phyloP scores from a whole-genome alignment of 2,329 filamentous ascomycete genomes.

The Furcasterigmium sp. region DNA sequence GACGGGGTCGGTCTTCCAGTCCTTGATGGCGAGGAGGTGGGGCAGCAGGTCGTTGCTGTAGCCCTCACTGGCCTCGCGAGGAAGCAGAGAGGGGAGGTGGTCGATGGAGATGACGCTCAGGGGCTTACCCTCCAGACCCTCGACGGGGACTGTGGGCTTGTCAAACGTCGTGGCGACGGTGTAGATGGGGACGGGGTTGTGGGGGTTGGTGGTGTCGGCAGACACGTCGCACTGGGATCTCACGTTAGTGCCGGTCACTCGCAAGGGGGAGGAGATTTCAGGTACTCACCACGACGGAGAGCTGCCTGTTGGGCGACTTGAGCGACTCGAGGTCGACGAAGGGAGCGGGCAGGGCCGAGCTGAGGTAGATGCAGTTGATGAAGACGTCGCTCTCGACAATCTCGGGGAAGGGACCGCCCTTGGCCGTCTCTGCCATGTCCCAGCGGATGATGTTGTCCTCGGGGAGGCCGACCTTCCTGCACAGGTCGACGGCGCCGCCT shows the following conservation, averaged over 20 bases:
- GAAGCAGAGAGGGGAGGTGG: constrained; percentile 76
- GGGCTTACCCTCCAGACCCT: constrained; percentile 51
- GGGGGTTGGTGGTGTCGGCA: constrained; percentile 68
- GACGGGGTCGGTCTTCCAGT: constrained; percentile 67
- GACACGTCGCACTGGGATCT: constrained; percentile 20
- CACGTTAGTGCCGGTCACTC: not conserved
- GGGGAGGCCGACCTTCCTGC: constrained; percentile 66
- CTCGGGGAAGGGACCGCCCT: constrained; percentile 72
- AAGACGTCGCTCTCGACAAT: constrained; percentile 73
- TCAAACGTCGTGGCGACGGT: constrained; percentile 79
- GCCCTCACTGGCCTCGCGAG: constrained; percentile 80
- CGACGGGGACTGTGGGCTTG: constrained; percentile 77
- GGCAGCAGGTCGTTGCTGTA: constrained; percentile 78
- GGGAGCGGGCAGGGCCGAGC: constrained; percentile 45
- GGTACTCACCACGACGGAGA: constrained; percentile 59
- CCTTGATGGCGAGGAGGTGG: constrained; percentile 70
- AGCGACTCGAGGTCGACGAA: constrained; percentile 73
- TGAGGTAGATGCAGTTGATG: constrained; percentile 87
- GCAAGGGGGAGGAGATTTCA: not conserved
- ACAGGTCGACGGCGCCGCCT: constrained; percentile 76
- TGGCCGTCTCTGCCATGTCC: constrained; percentile 76
- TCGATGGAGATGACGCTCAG: constrained; percentile 84
- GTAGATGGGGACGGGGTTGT: constrained; percentile 75
- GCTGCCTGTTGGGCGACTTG: constrained; percentile 60
- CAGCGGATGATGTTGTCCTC: constrained; percentile 55